Conservation (phyloP, 2,329 filamentous ascomycete species). For the Aureobasidium zeae region DNA sequence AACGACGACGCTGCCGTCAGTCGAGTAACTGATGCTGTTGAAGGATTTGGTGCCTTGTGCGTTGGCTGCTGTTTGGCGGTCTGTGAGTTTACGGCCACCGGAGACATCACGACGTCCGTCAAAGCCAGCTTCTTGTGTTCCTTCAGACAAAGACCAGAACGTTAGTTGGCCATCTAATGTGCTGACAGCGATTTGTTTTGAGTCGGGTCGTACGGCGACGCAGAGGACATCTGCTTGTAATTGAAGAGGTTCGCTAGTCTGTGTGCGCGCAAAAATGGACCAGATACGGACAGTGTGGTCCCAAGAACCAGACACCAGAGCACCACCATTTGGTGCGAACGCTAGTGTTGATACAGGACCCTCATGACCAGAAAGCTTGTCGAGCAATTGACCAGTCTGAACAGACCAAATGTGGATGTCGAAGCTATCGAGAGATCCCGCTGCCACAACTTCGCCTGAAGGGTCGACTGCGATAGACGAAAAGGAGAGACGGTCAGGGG, state of each 20-base stretch:
- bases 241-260: slow-evolving; percentile 89
- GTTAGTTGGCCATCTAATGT: slow-evolving; percentile 88
- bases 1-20: slow-evolving; percentile 81
- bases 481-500: slow-evolving; percentile 82
- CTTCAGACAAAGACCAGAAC: slow-evolving; percentile 89
- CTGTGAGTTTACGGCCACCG: slow-evolving; percentile 77
- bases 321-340: slow-evolving; percentile 77
- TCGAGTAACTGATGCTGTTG: slow-evolving; percentile 78
- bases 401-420: slow-evolving; percentile 98
- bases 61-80: slow-evolving; percentile 85
- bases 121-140: slow-evolving; percentile 72
- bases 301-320: slow-evolving; percentile 88
- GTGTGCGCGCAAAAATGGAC: slow-evolving; percentile 88
- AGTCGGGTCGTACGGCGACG: slow-evolving; percentile 81
- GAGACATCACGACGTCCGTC: slow-evolving; percentile 89
- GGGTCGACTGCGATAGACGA: slow-evolving; percentile 94
- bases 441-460: slow-evolving; percentile 90
- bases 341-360: slow-evolving; percentile 81
- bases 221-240: slow-evolving; percentile 84
- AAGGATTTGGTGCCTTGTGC: slow-evolving; percentile 85
- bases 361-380: slow-evolving; percentile 84
- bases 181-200: slow-evolving; percentile 80
- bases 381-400: slow-evolving; percentile 89
- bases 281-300: slow-evolving; percentile 91
- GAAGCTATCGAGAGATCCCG: slow-evolving; percentile 89